These are phyloP conservation scores for Thraustochytrium striatum DNA, from an alignment of 352 stramenopile genomes.

Conservation along the genomic window DNA sequence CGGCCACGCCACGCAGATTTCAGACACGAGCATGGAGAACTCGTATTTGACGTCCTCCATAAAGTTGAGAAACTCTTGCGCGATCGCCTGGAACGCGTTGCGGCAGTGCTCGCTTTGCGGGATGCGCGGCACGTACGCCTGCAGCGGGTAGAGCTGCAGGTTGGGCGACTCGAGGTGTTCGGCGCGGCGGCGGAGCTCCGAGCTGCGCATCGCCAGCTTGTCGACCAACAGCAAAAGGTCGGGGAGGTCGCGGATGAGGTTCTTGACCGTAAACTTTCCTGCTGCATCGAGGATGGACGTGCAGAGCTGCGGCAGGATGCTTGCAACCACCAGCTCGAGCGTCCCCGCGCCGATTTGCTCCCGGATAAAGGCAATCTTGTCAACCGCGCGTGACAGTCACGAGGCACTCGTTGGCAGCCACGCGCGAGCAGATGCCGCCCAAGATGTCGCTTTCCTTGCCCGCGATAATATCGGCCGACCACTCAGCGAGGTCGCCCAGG, in stretches of 20 bases:
- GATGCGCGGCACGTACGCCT: conserved; percentile 31
- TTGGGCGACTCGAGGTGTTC: too few relatives aligned
- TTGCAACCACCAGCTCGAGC: conserved; percentile 32
- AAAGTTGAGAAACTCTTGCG: conserved; percentile 16
- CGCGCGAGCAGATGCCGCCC: neutral
- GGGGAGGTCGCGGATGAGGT: neutral
- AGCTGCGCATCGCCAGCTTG: neutral
- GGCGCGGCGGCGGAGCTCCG: neutral
- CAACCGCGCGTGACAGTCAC: conserved; percentile 23
- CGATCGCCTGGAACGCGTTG: conserved; percentile 19
- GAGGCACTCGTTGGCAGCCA: conserved; percentile 11
- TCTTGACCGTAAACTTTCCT: neutral
- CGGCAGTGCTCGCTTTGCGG: conserved; percentile 4
- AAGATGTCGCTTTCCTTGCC: conserved; percentile 16
- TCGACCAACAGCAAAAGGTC: neutral
- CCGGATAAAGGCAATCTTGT: neutral
- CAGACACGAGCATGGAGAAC: neutral
- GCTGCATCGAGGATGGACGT: neutral
- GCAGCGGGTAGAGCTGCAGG: conserved; percentile 32
- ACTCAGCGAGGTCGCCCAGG: neutral
- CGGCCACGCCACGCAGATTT: conserved; percentile 29
- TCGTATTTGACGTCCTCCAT: neutral
- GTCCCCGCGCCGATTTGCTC: conserved; percentile 38
- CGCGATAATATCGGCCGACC: conserved; percentile 22
- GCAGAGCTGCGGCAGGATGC: conserved; percentile 15